A percentile compares a stretch with the other conserved stretches of the same genome.
phyloP scores from a whole-genome alignment of 495 filamentous ascomycete species.

The Mytilinidion resinicola region DNA sequence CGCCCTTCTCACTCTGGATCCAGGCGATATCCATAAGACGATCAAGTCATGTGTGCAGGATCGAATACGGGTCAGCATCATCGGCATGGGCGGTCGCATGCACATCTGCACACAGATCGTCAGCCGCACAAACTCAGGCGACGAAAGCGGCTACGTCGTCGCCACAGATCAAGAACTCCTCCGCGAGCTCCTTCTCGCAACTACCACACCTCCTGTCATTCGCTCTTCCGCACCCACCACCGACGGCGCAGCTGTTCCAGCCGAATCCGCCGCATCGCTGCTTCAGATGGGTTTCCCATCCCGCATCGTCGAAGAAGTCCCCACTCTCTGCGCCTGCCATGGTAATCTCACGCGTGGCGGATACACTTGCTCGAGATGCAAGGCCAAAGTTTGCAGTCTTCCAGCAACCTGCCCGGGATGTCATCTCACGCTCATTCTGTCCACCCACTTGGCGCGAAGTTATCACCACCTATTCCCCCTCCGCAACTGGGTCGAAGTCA shows the following conservation, averaged over 20 bases:
- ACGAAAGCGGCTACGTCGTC: constrained; percentile 70
- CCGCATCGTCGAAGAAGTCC: constrained; percentile 65
- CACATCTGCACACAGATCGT: constrained; percentile 90
- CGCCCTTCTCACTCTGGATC: constrained; percentile 81
- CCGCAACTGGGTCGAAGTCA: constrained; percentile 81
- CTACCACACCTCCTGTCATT: constrained; percentile 82
- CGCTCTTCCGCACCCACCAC: constrained; percentile 33
- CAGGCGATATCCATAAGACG: constrained; percentile 90
- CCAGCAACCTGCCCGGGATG: constrained; percentile 91
- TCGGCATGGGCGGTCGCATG: constrained; percentile 86
- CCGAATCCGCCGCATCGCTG: constrained; percentile 61
- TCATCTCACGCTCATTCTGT: constrained; percentile 85
- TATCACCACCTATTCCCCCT: constrained; percentile 97
- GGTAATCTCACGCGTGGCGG: constrained; percentile 76
- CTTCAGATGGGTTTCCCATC: constrained; percentile 99
- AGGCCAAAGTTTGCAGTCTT: constrained; percentile 80
- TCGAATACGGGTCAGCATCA: constrained; percentile 76
- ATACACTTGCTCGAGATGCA: constrained; percentile 85
- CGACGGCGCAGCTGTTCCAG: constrained; percentile 22
- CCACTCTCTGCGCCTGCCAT: constrained; percentile 89
- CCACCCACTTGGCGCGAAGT: constrained; percentile 88
- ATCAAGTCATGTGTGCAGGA: constrained; percentile 69
- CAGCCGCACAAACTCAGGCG: constrained; percentile 71
- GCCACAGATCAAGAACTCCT: constrained; percentile 86
- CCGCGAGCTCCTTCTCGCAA: constrained; percentile 76